A percentile compares a stretch with the other conserved stretches of the same genome.
phyloP scores from a whole-genome alignment of 2,329 filamentous ascomycete species.

The Pseudophaeomoniella oleicola region DNA sequence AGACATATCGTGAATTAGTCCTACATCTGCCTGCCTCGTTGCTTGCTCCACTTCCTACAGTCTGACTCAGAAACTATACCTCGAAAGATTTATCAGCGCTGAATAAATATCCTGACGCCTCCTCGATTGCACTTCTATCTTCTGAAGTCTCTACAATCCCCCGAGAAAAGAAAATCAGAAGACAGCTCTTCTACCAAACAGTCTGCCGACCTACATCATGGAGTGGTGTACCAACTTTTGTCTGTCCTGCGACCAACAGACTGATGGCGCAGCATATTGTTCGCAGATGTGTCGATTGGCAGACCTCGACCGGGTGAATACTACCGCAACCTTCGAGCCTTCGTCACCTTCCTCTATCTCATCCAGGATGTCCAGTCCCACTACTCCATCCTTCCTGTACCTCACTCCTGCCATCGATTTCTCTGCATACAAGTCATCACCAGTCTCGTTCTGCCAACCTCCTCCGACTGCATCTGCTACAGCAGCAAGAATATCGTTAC shows the following conservation, averaged over 20 bases:
- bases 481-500: constrained; percentile 21
- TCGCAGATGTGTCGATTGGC: constrained; percentile 80
- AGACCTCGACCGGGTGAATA: constrained; percentile 59
- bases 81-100: no score
- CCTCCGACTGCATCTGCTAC: constrained; percentile 23
- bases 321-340: constrained; percentile 31
- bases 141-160: no score
- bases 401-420: constrained; percentile 67
- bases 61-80: no score
- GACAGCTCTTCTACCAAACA: no score
- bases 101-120: no score
- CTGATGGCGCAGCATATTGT: constrained; percentile 70
- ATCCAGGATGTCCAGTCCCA: constrained; percentile 33
- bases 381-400: constrained; percentile 41
- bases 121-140: no score
- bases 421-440: constrained; percentile 35
- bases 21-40: no score
- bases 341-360: constrained; percentile 32
- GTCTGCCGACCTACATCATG: background rate
- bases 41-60: no score
- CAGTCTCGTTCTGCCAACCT: constrained; percentile 8
- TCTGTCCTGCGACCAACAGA: constrained; percentile 84
- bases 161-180: no score
- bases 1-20: no score
- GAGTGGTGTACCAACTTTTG: constrained; percentile 51